Percentiles rank a stretch among this genome's conserved stretches.
Evolutionary conservation across 1,284 basidiomycete species (phyloP).

Genomic region (Heterobasidion annosum): DNA sequence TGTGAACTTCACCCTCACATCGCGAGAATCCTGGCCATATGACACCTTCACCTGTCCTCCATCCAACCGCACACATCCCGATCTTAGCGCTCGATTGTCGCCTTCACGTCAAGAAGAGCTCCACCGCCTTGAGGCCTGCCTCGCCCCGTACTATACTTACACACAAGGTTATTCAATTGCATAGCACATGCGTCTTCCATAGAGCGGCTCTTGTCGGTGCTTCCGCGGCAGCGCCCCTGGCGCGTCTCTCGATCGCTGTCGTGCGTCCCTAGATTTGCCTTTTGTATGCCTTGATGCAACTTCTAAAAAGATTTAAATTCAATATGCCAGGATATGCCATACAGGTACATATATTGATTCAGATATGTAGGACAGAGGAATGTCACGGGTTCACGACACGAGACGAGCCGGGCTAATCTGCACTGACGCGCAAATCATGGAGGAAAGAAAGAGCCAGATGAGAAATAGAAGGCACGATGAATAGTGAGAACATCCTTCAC

Average conservation of each 20-base stretch:
- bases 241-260: neutral
- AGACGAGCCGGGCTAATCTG: neutral
- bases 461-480: neutral
- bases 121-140: neutral
- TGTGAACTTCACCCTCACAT: neutral
- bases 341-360: constrained; percentile 1
- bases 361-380: neutral
- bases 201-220: neutral
- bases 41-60: neutral
- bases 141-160: neutral
- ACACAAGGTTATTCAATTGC: neutral
- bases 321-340: constrained; percentile 1
- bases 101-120: neutral
- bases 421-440: neutral
- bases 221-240: neutral
- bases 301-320: neutral
- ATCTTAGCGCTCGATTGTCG: neutral
- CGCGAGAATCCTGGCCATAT: neutral
- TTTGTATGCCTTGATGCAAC: neutral
- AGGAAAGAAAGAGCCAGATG: neutral
- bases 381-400: neutral
- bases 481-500: neutral
- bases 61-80: neutral
- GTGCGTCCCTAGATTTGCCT: neutral
- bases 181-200: neutral